phyloP scores from a whole-genome alignment of 73 alveolate species.

The Tetrahymena malaccensis region DNA sequence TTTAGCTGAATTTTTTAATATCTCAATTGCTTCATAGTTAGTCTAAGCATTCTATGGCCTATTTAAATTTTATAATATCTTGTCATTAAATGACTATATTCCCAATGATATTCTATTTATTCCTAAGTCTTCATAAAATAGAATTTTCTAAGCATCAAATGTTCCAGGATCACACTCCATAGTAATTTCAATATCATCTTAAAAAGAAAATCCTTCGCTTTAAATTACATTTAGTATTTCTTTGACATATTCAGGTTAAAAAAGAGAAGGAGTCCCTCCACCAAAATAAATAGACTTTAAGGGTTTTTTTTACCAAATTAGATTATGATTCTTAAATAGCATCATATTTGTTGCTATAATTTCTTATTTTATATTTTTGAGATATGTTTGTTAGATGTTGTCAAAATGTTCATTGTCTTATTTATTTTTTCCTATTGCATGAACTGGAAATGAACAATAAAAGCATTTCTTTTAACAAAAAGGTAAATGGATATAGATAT shows the following conservation, averaged over 20 bases:
- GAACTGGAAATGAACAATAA: slow-evolving; percentile 60
- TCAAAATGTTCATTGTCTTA: not conserved
- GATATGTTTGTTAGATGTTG: slow-evolving; percentile 5
- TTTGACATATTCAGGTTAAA: slow-evolving; percentile 9
- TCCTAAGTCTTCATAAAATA: not conserved
- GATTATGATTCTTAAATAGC: not conserved
- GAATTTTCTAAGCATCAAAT: slow-evolving; percentile 18
- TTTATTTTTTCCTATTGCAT: slow-evolving; percentile 32
- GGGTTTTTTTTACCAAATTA: not conserved
- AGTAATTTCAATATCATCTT: slow-evolving; percentile 42
- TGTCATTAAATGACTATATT: slow-evolving; percentile 33
- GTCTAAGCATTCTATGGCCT: slow-evolving; percentile 34
- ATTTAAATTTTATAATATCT: slow-evolving; percentile 21
- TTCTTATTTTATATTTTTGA: slow-evolving; percentile 15
- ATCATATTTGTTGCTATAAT: not conserved
- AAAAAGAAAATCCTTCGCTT: not conserved
- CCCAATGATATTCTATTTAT: slow-evolving; percentile 52
- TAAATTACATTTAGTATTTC: not conserved
- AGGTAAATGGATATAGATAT: slow-evolving; percentile 54
- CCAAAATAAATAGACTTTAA: slow-evolving; percentile 49
- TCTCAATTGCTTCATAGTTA: slow-evolving; percentile 12
- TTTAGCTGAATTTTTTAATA: not conserved
- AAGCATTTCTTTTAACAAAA: slow-evolving; percentile 51
- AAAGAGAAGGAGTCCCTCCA: slow-evolving; percentile 61
- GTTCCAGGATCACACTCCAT: slow-evolving; percentile 60